Percentiles rank a stretch among this genome's conserved stretches.
Evolutionary conservation across 768 basidiomycete species (phyloP).

Genomic region (Butyriboletus loyo): DNA sequence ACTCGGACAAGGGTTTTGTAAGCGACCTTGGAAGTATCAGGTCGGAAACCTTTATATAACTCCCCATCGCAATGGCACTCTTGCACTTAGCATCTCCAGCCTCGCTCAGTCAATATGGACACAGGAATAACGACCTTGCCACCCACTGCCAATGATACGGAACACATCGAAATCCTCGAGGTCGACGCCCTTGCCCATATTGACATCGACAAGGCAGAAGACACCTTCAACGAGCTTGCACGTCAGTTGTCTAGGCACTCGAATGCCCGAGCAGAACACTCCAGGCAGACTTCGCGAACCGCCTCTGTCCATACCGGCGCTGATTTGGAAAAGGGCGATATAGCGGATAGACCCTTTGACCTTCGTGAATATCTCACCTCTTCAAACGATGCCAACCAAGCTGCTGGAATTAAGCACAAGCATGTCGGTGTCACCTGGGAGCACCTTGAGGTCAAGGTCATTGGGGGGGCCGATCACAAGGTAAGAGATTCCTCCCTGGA

Average conservation of each 20-base stretch:
- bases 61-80: neutral
- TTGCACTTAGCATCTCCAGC: neutral
- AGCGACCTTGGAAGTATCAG: conserved; percentile 1
- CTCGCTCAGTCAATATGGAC: conserved; percentile 7
- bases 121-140: neutral
- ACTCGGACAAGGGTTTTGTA: conserved; percentile 9
- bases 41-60: conserved; percentile 16
- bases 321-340: conserved; percentile 43
- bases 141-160: neutral
- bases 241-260: conserved; percentile 32
- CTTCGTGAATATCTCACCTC: conserved; percentile 66
- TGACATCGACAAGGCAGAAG: conserved; percentile 49
- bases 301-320: conserved; percentile 23
- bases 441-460: conserved; percentile 58
- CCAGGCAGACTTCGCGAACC: conserved; percentile 22
- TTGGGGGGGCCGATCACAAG: conserved; percentile 56
- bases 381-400: conserved; percentile 62
- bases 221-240: conserved; percentile 54
- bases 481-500: conserved; percentile 28
- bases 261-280: neutral
- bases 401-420: conserved; percentile 68
- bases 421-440: conserved; percentile 78
- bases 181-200: conserved; percentile 35
- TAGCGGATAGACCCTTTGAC: conserved; percentile 44
- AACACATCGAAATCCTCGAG: conserved; percentile 21